Base-by-base conservation (phyloP, 2,329 filamentous ascomycete species). In the Calonectria hawksworthii region DNA sequence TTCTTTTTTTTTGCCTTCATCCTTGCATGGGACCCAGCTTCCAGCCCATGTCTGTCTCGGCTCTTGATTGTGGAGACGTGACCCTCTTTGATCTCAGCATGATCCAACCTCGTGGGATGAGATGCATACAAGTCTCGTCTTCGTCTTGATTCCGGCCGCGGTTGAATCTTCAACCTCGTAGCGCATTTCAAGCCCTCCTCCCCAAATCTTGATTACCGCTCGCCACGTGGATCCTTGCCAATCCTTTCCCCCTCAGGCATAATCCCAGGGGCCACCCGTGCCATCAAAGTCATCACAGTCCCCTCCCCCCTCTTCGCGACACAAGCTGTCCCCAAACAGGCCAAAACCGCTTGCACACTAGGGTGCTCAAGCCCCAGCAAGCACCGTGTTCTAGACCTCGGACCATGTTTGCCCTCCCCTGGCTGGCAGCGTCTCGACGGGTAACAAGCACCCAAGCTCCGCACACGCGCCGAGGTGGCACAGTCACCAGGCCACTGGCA, bases 361-460 rank as follows among this genome's bases (percentile, higher is more conserved):
- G 34, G 56, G n/a, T 23, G 21, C n/a, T 36, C 34, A 61, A 38
- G 13, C 34, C 56, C 34, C 34, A 41, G 23, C n/a, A 61, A 21
- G n/a, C 23, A 61, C 34, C 56, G 36, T n/a, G 23, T 64, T 52
- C 23, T 44, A 50, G 56, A 41, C 56, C 56, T 36, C 34, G 23
- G 38, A 9, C 14, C 38, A 36, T 61, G 34, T 26, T 34, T 41
- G n/a, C 56, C 41, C 14, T 41, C 34, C 56, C 56, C 56, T 41
- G 14, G 23, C n/a, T 21, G 56, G 13, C 56, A 61, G n/a, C 23
- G 56, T 41, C 61, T 68, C 44, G 2, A 73, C 34, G 44, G 59
- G 34, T 63, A 71, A 52, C 59, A 28, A 56, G 18, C 50, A 80
- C 78, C 63, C 56, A 67, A 76, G 67, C 74, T 77, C 74, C 68